Evolutionary conservation across 371 early-diverging fungal species (phyloP), one percentile per base, ranked within the genome.

Genomic region (Phascolomyces articulosus): DNA sequence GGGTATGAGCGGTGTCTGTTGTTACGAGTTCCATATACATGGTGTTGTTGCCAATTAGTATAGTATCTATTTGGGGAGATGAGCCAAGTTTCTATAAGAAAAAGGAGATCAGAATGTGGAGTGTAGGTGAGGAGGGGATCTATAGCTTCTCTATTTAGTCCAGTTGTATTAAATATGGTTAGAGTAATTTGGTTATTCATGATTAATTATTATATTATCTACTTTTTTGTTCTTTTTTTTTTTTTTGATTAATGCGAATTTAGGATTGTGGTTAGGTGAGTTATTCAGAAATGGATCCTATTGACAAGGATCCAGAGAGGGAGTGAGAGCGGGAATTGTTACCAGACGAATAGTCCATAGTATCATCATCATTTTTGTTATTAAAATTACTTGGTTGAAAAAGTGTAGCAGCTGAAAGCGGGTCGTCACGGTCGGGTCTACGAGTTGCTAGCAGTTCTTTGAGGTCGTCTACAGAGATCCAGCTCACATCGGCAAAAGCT

Each of bases 1-100:
- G 4, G 7, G 38, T 38, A 38, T 4, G 44, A 44, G 4, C 3
- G 3, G 4, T 11, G 41, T 16, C 3, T 44, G 44, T n/a, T n/a
- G 4, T 44, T 57, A 26, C 31, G 31, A 6, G 6, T 10, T 26
- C 60, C 70, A 55, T 70, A 66, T 24, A 23, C 44, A 29, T 66
- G 57, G 27, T 56, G 38, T 44, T 69, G 57, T 24, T 20, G 21
- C 60, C 65, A 69, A 20, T 21, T n/a, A 9, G 65, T 69, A 4
- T 28, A 40, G 24, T 13, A 64, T 41, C 29, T 4, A 24, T 56
- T 44, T 44, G 63, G 59, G 40, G 54, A 18, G 7, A 58, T 11
- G 2, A 62, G 63, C 66, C 66, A 70, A 1, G 64, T 70, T 55
- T 70, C 70, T 24, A 63, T 60, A 16, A 70, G 21, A 20, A 70